A percentile compares a stretch with the other conserved stretches of the same genome.
Conservation (phyloP, 1,284 basidiomycete genomes). For the Trametes versicolor region DNA sequence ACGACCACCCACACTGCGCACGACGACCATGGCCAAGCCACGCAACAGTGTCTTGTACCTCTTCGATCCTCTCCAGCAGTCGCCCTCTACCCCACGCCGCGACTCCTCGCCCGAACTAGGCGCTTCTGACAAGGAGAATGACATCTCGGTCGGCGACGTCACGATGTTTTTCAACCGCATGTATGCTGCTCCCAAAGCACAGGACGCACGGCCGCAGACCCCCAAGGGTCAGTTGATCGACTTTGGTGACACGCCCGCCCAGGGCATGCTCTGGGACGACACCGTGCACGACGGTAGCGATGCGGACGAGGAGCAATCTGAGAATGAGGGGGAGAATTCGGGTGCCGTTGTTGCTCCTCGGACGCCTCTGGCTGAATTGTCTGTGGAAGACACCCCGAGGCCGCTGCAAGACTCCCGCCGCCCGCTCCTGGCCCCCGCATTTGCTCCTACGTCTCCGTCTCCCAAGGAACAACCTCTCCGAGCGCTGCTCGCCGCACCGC, state of each 20-base stretch:
- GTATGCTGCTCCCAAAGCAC: conserved; percentile 42
- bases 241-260: conserved; percentile 54
- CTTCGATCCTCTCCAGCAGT: conserved; percentile 62
- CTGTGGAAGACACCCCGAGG: conserved; percentile 32
- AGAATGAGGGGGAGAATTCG: conserved; percentile 7
- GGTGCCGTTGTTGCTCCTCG: conserved; percentile 17
- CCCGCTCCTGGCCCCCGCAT: conserved; percentile 16
- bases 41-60: conserved; percentile 60
- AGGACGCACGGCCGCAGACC: conserved; percentile 44
- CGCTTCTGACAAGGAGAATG: conserved; percentile 68
- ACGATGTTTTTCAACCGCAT: conserved; percentile 60
- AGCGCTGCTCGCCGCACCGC: conserved; percentile 38
- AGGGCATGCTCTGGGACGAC: conserved; percentile 45
- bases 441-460: conserved; percentile 12
- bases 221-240: conserved; percentile 64
- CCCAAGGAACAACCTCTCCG: conserved; percentile 14
- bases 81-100: conserved; percentile 36
- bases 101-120: conserved; percentile 47
- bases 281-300: conserved; percentile 32
- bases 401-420: conserved; percentile 14
- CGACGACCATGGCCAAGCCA: conserved; percentile 46
- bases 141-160: conserved; percentile 51
- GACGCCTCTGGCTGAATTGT: conserved; percentile 35
- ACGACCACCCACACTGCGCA: conserved; percentile 15
- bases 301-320: conserved; percentile 25